These are phyloP conservation scores for Marvania coccoides DNA, from an alignment of 139 green algal species.

Conservation along the genomic window DNA sequence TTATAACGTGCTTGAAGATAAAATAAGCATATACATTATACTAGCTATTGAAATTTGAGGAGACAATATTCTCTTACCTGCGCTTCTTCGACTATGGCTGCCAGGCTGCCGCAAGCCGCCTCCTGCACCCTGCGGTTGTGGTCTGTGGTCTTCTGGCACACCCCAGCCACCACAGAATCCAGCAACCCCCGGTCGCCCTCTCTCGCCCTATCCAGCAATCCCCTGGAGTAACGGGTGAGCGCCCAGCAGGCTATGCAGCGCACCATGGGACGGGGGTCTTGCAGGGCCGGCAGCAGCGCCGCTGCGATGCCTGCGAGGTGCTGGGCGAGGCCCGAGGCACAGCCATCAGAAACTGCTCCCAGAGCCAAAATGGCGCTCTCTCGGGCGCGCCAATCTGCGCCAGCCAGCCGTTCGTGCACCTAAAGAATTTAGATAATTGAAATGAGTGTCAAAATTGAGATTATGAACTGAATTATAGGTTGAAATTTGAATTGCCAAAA, in stretches of 20 bases:
- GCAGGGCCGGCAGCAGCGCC: slow-evolving; percentile 67
- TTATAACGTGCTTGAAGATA: no score
- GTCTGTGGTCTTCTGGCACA: slow-evolving; percentile 63
- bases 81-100: slow-evolving; percentile 58
- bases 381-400: slow-evolving; percentile 58
- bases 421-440: no score
- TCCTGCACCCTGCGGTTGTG: slow-evolving; percentile 85
- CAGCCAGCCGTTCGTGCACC: slow-evolving; percentile 11
- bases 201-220: slow-evolving; percentile 46
- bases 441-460: no score
- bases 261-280: slow-evolving; percentile 72
- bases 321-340: slow-evolving; percentile 59
- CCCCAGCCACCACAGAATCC: slow-evolving; percentile 50
- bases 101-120: slow-evolving; percentile 76
- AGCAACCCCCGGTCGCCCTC: slow-evolving; percentile 6
- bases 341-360: slow-evolving; percentile 86
- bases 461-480: no score
- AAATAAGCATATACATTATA: no score
- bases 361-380: slow-evolving; percentile 87
- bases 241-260: slow-evolving; percentile 79
- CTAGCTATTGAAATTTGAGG: no score
- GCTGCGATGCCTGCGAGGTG: slow-evolving; percentile 68
- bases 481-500: no score
- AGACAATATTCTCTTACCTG: no score
- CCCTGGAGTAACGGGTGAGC: slow-evolving; percentile 73